These are phyloP conservation scores for Tetracladium setigerum DNA, from an alignment of 495 filamentous ascomycete species.

Conservation along the genomic window DNA sequence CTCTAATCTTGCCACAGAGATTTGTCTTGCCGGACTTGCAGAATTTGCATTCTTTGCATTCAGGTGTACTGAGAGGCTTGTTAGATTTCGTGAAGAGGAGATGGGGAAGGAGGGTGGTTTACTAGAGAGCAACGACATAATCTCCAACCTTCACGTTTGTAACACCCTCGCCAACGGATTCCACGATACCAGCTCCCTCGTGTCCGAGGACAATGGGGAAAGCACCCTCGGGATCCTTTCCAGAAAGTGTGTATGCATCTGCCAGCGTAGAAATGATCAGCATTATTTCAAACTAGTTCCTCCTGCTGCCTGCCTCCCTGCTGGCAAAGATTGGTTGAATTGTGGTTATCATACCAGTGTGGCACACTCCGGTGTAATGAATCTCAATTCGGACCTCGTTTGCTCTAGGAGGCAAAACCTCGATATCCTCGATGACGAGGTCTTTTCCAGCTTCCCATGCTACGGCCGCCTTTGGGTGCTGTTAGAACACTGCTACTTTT, in stretches of 20 bases:
- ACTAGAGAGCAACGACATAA: constrained; percentile 95
- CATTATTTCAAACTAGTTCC: not conserved
- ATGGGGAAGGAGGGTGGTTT: constrained; percentile 24
- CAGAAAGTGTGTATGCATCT: constrained; percentile 98
- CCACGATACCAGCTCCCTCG: constrained; percentile 94
- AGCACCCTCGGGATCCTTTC: constrained; percentile 96
- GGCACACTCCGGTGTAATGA: constrained; percentile 95
- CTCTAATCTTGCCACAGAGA: constrained; percentile 97
- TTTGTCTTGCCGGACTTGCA: constrained; percentile 99
- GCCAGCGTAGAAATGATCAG: constrained; percentile 8
- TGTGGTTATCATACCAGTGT: constrained; percentile 64
- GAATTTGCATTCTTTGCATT: constrained; percentile 98
- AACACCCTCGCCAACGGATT: constrained; percentile 94
- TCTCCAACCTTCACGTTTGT: constrained; percentile 88
- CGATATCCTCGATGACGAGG: constrained; percentile 81
- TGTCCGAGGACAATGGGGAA: constrained; percentile 96
- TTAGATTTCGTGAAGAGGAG: not conserved
- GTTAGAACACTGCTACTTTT: constrained; percentile 5
- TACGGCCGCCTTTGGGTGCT: constrained; percentile 63
- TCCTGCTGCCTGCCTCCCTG: not conserved
- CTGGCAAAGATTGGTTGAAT: not conserved
- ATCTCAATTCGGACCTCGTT: constrained; percentile 96
- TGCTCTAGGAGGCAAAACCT: constrained; percentile 85
- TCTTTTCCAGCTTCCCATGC: constrained; percentile 94
- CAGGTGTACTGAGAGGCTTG: constrained; percentile 64